These are phyloP conservation scores for Didymella segeticola DNA, from an alignment of 2,329 filamentous ascomycete species.

Conservation along the genomic window DNA sequence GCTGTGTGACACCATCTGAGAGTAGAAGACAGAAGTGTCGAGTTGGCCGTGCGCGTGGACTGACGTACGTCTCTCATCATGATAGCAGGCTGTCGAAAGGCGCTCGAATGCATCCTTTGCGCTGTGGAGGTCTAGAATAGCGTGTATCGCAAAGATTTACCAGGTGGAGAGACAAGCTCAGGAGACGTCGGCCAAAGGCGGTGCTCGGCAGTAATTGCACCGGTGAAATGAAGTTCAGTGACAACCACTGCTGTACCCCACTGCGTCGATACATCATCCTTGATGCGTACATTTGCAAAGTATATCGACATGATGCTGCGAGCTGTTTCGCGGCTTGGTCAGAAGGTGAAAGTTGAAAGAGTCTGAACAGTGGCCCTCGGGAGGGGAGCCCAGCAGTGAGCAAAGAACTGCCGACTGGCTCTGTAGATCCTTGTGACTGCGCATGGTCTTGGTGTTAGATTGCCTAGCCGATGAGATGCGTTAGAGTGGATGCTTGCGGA, in stretches of 20 bases:
- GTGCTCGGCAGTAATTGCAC: not conserved
- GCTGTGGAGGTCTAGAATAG: too few relatives aligned
- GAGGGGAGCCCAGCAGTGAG: not conserved
- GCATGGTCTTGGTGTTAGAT: not conserved
- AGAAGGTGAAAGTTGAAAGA: not conserved
- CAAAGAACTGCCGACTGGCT: conserved; percentile 1
- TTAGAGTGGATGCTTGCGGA: not conserved
- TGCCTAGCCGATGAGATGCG: not conserved
- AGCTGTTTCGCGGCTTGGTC: not conserved
- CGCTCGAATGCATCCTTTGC: not conserved
- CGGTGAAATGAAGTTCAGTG: not conserved
- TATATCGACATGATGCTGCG: not conserved
- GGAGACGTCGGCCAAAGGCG: not conserved
- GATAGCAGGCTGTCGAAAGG: not conserved
- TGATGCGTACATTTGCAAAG: not conserved
- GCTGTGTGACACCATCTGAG: not conserved
- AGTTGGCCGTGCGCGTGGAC: not conserved
- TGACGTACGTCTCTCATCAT: not conserved
- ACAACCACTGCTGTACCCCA: not conserved
- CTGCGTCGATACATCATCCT: not conserved
- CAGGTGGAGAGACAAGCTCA: not conserved
- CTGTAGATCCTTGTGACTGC: conserved; percentile 2
- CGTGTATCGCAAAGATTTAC: not conserved
- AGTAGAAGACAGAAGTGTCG: not conserved
- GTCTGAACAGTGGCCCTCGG: not conserved